Base-by-base conservation (phyloP, 192 early-diverging fungal genomes). In the Pilobolus umbonatus region DNA sequence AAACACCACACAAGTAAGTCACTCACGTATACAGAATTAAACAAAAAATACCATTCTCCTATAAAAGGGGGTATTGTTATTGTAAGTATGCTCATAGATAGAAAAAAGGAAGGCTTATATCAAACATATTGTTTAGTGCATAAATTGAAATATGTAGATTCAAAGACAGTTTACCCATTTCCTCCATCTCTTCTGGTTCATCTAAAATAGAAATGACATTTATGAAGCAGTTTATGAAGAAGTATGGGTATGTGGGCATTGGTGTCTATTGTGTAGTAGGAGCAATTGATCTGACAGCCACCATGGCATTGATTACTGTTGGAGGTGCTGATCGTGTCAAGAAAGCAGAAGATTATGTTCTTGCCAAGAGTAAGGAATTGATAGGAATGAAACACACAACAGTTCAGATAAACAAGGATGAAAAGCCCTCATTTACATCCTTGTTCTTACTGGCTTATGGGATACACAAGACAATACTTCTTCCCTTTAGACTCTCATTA, bases 371-470 rank as follows among this genome's bases (percentile, higher is more conserved):
- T 15, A 72, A 72, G 3, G 32, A 4, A 6, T 69, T 52, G 14
- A 26, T 74, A 15, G 55, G 59, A 5, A 46, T 75, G 9, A 47
- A 64, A 0, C 70, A 68, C 26, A 3, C 50, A 14, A 36, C 50
- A 14, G 24, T 54, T 14, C 21, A 55, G n/a, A 65, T 66, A 39
- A 21, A 39, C 2, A 50, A 44, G 12, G 45, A 63, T 7, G 24
- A 56, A 4, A 60, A 64, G 28, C 77, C 79, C 1, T 76, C 76
- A 15, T 54, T 72, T 17, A 64, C 70, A 24, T 72, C 74, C 40
- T 56, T 78, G 0, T 79, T 83, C 61, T 72, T 80, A 35, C 73
- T 83, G 47, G 78, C 81, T 0, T 83, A 83, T 59, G 81, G 78
- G 10, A 80, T 83, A n/a, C 81, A 83, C 57, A 83, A 83, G 50